Evolutionary conservation across 495 filamentous ascomycete genomes (phyloP), one percentile per base, ranked within the genome.

Genomic region (Penicillium pancosmium): DNA sequence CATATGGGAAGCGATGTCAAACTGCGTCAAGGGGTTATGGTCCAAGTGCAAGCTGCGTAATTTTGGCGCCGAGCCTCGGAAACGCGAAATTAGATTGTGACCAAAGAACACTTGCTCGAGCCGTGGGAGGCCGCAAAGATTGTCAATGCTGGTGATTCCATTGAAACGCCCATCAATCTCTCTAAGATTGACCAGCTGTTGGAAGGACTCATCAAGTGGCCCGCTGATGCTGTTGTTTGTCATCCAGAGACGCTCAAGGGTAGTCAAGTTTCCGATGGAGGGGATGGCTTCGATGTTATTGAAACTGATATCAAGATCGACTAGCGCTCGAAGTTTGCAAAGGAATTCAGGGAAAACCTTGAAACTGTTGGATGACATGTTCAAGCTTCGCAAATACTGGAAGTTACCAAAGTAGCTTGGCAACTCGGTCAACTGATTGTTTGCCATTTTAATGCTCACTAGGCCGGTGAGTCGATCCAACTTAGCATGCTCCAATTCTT

Each of bases 141-240:
- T 82, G 68, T 97, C 91, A 62, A 99, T 96, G 68, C 85, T 89
- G 46, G 84, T 82, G 50, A 99, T 87, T 4, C 81, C 80, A 68
- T 99, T 99, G 78, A 93, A 98, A 40, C 95, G 90, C 55, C 95
- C 86, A 73, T 99, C 95, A 34, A 98, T 81, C 70, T 98, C 93
- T 62, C 89, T 92, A 54, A 99, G 77, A 62, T 88, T 96, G 38
- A 78, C 74, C 12, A 98, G 77, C 11, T 86, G 77, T 48, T 78
- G 80, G 71, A 97, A 88, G 0, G 84, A 83, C 3, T 82, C 77
- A 31, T 91, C 86, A 44, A 98, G 84, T 11, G 84, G 72, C 3
- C 91, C 92, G 18, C 83, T 77, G 4, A 98, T 77, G 51, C 86
- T 86, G 69, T 99, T 99, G 75, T 98, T 99, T 0, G 94, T 97